phyloP scores from a whole-genome alignment of 2,329 filamentous ascomycete genomes.

The Xylaria sp. region DNA sequence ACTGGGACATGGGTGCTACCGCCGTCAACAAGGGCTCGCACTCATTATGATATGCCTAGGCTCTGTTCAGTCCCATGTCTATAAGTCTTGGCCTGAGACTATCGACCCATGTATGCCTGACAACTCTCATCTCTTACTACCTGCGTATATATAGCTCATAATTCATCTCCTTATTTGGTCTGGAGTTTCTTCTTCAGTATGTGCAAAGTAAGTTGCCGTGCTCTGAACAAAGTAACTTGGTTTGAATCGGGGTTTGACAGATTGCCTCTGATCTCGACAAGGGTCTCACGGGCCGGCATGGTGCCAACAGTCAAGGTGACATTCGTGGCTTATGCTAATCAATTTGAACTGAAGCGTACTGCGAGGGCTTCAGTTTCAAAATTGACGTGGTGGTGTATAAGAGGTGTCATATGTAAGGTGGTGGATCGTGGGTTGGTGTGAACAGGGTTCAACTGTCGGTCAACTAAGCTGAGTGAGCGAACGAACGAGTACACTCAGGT shows the following conservation, averaged over 20 bases:
- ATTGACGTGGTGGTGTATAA: slow-evolving; percentile 2
- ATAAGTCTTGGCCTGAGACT: not conserved
- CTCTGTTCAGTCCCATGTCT: not conserved
- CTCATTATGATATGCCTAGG: not conserved
- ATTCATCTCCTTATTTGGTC: not conserved
- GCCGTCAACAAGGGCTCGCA: not conserved
- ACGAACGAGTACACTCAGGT: not conserved
- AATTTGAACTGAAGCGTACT: not conserved
- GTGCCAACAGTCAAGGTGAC: not conserved
- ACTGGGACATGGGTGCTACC: not conserved
- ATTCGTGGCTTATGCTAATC: not conserved
- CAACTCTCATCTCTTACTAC: not conserved
- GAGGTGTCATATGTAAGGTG: not conserved
- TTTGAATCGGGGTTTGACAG: not conserved
- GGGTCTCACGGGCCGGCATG: not conserved
- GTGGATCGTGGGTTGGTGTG: slow-evolving; percentile 27
- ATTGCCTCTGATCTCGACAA: not conserved
- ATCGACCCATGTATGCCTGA: not conserved
- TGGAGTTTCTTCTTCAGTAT: not conserved
- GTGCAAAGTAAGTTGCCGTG: not conserved
- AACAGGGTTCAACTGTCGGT: slow-evolving; percentile 17
- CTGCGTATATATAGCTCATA: not conserved
- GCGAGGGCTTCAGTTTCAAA: not conserved
- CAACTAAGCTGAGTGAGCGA: slow-evolving; percentile 17
- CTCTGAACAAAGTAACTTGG: not conserved